Base-by-base conservation (phyloP, 257 asterid species). In the Paulownia fortunei region DNA sequence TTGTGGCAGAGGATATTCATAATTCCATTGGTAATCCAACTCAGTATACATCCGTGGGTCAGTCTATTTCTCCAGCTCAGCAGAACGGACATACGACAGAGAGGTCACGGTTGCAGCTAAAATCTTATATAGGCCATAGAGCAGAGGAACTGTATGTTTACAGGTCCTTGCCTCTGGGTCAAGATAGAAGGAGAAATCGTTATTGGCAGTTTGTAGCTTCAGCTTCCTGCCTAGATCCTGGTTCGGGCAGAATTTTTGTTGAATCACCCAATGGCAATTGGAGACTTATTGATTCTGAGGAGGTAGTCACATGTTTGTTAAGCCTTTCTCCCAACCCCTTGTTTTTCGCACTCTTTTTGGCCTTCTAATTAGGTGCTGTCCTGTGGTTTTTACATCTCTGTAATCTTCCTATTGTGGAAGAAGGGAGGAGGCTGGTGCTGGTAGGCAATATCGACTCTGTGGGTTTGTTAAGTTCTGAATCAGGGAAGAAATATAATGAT, bases 81-180 rank as follows among this genome's bases (percentile, higher is more conserved):
- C 97, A 89, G 80, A 92, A 87, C 60, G 97, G 92, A 75, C 79
- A 81, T 61, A 86, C 89, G 21, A 88, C 98, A 36, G 98, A 96
- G 88, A 88, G 97, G 80, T 92, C 99, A 39, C 91, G 98, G 61
- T 73, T 90, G 91, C 97, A 90, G 91, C 81, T 96, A 55, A 96
- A 96, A 86, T 89, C 99, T 36, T 96, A 87, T 76, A 87, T 93
- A 71, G 93, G 97, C 79, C 99, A 96, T 76, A 87, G 79, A 82
- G 95, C 98, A 26, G 98, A 96, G 83, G 98, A 96, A 80, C 89
- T 88, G 84, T 92, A 89, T 79, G 93, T 82, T 42, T 96, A 92
- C 86, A 87, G 98, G 88, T 96, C 99, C 23, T 86, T 96, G 80
- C 99, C 99, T 77, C 86, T 96, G 77, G 99, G 98, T 77, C 98